phyloP scores from a whole-genome alignment of 345 rosid genomes.

The Citrus hindsii region DNA sequence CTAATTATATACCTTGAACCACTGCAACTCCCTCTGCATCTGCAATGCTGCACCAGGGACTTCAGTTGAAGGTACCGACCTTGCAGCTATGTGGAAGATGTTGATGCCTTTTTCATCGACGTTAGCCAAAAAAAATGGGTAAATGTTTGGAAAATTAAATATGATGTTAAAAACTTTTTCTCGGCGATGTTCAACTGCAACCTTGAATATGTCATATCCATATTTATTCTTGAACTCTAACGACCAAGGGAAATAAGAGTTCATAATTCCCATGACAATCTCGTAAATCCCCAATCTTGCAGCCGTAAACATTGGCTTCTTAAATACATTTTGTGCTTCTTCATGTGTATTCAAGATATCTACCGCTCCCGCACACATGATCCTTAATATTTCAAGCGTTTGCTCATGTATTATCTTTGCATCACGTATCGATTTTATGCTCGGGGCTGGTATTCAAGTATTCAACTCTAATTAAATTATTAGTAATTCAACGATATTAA shows the following conservation, averaged over 20 bases:
- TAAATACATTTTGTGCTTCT: background rate
- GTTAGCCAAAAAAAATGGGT: fast-evolving
- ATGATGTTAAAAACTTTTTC: background rate
- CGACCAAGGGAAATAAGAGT: background rate
- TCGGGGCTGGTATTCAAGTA: background rate
- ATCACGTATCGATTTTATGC: background rate
- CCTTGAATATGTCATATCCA: background rate
- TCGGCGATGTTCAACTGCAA: background rate
- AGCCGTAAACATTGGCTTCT: background rate
- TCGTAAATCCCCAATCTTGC: background rate
- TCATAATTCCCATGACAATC: background rate
- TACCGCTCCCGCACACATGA: background rate
- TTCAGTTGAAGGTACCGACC: background rate
- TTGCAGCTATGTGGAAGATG: constrained; percentile 16
- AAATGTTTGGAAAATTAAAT: background rate
- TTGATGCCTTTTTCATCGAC: background rate
- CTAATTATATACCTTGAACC: background rate
- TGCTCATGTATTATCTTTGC: background rate
- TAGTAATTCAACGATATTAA: background rate
- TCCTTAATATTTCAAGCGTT: background rate
- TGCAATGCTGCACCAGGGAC: constrained; percentile 21
- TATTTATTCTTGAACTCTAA: background rate
- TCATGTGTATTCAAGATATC: fast-evolving
- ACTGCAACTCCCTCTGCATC: constrained; percentile 13
- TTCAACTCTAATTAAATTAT: too few relatives aligned